Conservation (phyloP, 805 yeast genomes). For the Cyberlindnera maritima region DNA sequence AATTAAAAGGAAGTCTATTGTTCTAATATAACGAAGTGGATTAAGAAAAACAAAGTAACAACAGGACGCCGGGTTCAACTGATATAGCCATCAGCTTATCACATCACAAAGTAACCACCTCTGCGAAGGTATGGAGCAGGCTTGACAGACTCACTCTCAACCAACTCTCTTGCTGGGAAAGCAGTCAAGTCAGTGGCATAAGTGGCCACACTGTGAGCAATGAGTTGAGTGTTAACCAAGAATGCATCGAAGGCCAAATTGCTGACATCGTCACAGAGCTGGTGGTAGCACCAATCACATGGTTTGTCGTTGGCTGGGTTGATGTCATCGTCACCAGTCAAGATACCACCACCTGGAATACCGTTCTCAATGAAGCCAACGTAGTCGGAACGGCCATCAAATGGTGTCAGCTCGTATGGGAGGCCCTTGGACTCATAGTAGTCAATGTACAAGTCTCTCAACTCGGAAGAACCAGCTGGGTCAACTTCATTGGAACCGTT, state of each 20-base stretch:
- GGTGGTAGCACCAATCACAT: constrained; percentile 85
- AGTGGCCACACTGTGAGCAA: constrained; percentile 92
- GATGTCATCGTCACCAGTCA: constrained; percentile 88
- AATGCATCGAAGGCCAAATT: constrained; percentile 86
- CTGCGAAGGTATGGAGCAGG: background rate
- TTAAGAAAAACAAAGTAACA: too few relatives aligned
- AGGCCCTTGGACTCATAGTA: constrained; percentile 66
- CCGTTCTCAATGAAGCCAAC: constrained; percentile 88
- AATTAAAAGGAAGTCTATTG: background rate
- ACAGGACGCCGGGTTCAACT: too few relatives aligned
- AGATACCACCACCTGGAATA: constrained; percentile 94
- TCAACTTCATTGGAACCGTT: constrained; percentile 67
- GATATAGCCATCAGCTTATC: background rate
- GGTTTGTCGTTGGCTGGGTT: constrained; percentile 70
- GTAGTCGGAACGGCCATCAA: constrained; percentile 95
- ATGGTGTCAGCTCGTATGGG: constrained; percentile 80
- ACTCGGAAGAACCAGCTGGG: constrained; percentile 87
- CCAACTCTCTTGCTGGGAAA: constrained; percentile 52
- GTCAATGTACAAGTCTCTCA: constrained; percentile 61
- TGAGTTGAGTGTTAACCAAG: constrained; percentile 75
- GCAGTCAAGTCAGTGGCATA: constrained; percentile 73
- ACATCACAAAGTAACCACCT: constrained; percentile 5
- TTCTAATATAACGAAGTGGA: background rate
- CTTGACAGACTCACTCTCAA: background rate
- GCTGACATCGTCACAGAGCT: constrained; percentile 73